Evolutionary conservation across 495 filamentous ascomycete species (phyloP), one percentile per base, ranked within the genome.

Genomic region (Barbatosphaeria neglecta): DNA sequence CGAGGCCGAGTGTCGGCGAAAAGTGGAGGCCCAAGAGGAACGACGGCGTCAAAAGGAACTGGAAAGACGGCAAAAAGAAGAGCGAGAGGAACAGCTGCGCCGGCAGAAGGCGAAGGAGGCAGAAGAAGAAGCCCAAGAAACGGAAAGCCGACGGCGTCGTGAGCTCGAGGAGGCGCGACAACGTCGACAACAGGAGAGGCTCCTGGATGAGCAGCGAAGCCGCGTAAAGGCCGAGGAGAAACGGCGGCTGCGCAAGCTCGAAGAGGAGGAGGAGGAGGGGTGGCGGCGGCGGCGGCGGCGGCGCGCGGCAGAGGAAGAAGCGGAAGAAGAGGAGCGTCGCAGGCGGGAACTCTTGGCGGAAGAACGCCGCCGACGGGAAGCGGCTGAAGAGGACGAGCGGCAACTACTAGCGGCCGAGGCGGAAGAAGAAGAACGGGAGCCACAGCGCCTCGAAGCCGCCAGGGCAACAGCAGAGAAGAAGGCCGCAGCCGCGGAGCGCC

Each of bases 21-120:
- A n/a, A 35, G 13, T 5, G 31, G 13, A 35, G 31, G 31, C 15
- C 2, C 13, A 35, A n/a, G 31, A 35, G 2, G 54, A 62, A 25
- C 50, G 57, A 7, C 50, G 47, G 13, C 48, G 45, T 6, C 53
- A 54, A 8, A 49, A 52, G 41, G 51, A 57, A 27, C 24, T 33
- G 0, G 51, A 57, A 31, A 27, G 25, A 16, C 39, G 53, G 28
- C 28, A 31, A 13, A 6, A 31, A 25, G 9, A 25, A 9, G 24
- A 25, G 24, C 4, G 24, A 25, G 24, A 25, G 24, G 24, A 25
- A 25, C 24, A 9, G 24, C 4, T 4, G 28, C 4, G 11, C 13
- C 31, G 16, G 31, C 31, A 35, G 31, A 15, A 35, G 15, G 2
- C 9, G 15, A 13, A 3, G 31, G 31, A 35, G 31, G 13, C 5